Evolutionary conservation across 768 basidiomycete species (phyloP).

Genomic region (Pilatotrama ljubarskyi): DNA sequence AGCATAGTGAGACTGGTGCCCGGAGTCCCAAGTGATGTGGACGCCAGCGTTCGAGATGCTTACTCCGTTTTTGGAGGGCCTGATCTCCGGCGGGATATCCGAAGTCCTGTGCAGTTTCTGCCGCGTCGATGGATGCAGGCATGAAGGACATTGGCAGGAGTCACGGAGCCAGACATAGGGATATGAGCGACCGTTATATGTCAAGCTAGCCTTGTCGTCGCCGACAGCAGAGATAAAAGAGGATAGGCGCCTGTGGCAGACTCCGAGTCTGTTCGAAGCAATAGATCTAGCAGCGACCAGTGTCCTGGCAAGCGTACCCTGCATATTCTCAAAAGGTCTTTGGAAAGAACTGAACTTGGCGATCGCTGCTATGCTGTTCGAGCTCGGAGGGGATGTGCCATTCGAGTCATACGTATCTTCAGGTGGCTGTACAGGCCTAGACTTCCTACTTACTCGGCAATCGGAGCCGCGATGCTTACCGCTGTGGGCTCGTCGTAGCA

Average conservation of each 20-base stretch:
- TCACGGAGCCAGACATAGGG: slow-evolving; percentile 83
- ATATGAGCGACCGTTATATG: slow-evolving; percentile 21
- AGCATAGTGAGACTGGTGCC: slow-evolving; percentile 58
- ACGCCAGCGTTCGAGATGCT: slow-evolving; percentile 46
- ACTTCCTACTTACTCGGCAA: too few relatives aligned
- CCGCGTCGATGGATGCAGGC: slow-evolving; percentile 38
- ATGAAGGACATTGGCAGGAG: slow-evolving; percentile 69
- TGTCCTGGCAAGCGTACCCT: too few relatives aligned
- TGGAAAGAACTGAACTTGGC: too few relatives aligned
- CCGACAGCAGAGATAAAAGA: not conserved
- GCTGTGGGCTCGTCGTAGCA: too few relatives aligned
- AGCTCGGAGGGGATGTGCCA: too few relatives aligned
- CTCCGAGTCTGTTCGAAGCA: too few relatives aligned
- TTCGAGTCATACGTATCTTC: too few relatives aligned
- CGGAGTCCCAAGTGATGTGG: slow-evolving; percentile 55
- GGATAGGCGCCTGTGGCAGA: not conserved
- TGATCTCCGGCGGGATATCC: slow-evolving; percentile 43
- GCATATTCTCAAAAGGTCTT: too few relatives aligned
- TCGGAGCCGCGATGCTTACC: too few relatives aligned
- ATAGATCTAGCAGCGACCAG: too few relatives aligned
- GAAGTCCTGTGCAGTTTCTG: slow-evolving; percentile 64
- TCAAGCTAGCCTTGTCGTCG: not conserved
- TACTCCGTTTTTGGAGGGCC: slow-evolving; percentile 37
- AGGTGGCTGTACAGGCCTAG: too few relatives aligned
- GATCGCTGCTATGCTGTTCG: too few relatives aligned